phyloP scores from a whole-genome alignment of 2,329 filamentous ascomycete genomes.

The Celoporthe dispersa region DNA sequence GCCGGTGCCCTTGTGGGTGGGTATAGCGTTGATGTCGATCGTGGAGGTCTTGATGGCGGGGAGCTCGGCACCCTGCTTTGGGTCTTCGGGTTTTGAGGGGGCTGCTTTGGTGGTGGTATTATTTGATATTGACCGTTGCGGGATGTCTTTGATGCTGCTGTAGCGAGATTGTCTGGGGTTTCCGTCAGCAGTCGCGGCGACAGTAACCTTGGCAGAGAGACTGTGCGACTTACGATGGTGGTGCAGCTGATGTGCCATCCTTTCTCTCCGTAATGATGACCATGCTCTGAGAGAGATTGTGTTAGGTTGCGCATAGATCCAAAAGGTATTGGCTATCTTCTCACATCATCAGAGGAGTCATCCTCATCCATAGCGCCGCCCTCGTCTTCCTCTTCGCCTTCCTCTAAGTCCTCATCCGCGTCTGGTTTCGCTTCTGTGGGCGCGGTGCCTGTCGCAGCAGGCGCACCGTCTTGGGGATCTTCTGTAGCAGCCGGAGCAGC shows the following conservation, averaged over 20 bases:
- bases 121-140: slow-evolving; percentile 60
- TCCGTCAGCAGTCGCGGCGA: neutral
- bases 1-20: slow-evolving; percentile 76
- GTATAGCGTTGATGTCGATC: slow-evolving; percentile 82
- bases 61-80: slow-evolving; percentile 33
- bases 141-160: slow-evolving; percentile 68
- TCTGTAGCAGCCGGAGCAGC: slow-evolving; percentile 40
- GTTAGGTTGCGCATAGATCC: slow-evolving; percentile 14
- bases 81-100: slow-evolving; percentile 41
- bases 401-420: slow-evolving; percentile 60
- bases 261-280: slow-evolving; percentile 71
- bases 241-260: slow-evolving; percentile 64
- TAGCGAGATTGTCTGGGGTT: slow-evolving; percentile 62
- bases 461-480: slow-evolving; percentile 23
- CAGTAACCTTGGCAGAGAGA: neutral
- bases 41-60: slow-evolving; percentile 77
- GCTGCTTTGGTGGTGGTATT: slow-evolving; percentile 53
- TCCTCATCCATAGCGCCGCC: slow-evolving; percentile 65
- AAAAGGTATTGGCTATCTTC: neutral
- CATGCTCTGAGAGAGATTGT: slow-evolving; percentile 57
- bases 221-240: slow-evolving; percentile 55
- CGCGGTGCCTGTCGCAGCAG: slow-evolving; percentile 32
- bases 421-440: slow-evolving; percentile 42
- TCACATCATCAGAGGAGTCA: slow-evolving; percentile 48
- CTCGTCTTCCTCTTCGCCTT: slow-evolving; percentile 68